phyloP scores from a whole-genome alignment of 306 rosid genomes.

The Medicago ruthenica region DNA sequence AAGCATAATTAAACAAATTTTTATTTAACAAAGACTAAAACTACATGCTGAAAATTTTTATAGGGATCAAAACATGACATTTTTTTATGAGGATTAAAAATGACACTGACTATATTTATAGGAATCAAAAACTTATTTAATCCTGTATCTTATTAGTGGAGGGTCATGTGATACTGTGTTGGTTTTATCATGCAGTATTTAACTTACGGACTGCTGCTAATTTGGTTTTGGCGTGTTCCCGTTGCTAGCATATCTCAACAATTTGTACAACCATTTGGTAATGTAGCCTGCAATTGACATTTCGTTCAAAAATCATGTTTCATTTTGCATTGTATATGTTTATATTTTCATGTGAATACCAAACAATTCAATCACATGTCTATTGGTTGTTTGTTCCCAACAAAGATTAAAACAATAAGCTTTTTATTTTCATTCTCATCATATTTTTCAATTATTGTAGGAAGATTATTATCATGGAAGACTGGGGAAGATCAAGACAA shows the following conservation, averaged over 20 bases:
- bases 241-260: constrained; percentile 74
- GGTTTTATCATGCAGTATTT: constrained; percentile 53
- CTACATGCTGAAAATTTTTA: too few relatives aligned
- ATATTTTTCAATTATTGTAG: constrained; percentile 46
- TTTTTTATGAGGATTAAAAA: too few relatives aligned
- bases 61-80: too few relatives aligned
- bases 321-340: not conserved
- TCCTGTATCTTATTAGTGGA: constrained; percentile 1
- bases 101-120: too few relatives aligned
- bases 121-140: too few relatives aligned
- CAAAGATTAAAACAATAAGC: not conserved
- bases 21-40: too few relatives aligned
- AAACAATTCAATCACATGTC: not conserved
- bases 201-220: constrained; percentile 55
- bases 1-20: too few relatives aligned
- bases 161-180: constrained; percentile 21
- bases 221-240: constrained; percentile 89
- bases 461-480: constrained; percentile 72
- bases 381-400: not conserved
- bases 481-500: constrained; percentile 53
- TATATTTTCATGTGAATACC: not conserved
- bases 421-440: not conserved
- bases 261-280: constrained; percentile 93
- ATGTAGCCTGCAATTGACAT: not conserved
- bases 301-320: not conserved